Base-by-base conservation (phyloP, 805 yeast genomes). In the Candida sonorensis region DNA sequence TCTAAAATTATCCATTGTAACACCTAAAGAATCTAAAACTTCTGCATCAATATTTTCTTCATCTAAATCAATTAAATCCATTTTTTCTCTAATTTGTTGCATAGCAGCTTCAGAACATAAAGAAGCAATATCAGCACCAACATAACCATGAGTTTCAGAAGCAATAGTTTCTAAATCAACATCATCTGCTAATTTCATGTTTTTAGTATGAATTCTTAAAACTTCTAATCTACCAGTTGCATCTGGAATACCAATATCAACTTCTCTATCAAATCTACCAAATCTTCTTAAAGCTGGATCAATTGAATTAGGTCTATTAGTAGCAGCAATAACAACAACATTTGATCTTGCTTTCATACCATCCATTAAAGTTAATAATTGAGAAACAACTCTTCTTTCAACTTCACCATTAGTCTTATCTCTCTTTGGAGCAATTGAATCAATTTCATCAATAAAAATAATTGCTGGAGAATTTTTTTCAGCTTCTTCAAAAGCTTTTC, bases 261-360 rank as follows among this genome's bases (percentile, higher is more conserved):
- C 87, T 61, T 81, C 92, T 59, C 92, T 71, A 58, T 82, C 92
- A 54, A 82, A 81, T 57, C 92, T 75, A 47, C 92, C 92, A 48
- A 81, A 81, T 59, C 92, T 76, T 64, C 92, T 77, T 46, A 81
- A 67, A 15, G 92, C 92, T 29, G 92, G 88, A 53, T 81, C 92
- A 52, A 81, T 81, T 13, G 87, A 77, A 64, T 81, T 82, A 44
- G 92, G 92, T 61, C 92, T 71, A 64, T 81, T 81, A 33, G 92
- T 92, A 23, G 99, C 99, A 35, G 98, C 99, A 65, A 92, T 92
- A 36, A 92, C 99, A 41, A 92, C 98, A 49, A 86, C 82, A 57
- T 92, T 92, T 25, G 97, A 82, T 64, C 98, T 81, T n/a, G 97
- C 95, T 66, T 90, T 90, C 98, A 92, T 92, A 71, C 98, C 99